Conservation (phyloP, 208 protist species). For the Porcisia hertigi region DNA sequence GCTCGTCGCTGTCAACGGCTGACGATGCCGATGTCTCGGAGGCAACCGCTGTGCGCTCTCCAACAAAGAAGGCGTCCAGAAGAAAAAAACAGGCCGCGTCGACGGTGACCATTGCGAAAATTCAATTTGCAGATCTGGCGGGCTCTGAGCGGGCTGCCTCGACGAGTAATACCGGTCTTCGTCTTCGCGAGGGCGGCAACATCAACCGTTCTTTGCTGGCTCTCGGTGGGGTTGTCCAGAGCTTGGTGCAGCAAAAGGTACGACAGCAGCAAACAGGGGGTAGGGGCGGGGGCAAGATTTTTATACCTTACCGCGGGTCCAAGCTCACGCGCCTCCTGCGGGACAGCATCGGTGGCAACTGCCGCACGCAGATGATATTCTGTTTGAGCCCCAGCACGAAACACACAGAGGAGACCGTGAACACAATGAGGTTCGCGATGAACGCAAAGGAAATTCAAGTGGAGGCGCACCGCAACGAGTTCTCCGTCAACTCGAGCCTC, state of each 20-base stretch:
- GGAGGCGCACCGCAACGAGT: conserved; percentile 67
- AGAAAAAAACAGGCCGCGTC: background rate
- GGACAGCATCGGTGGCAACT: conserved; percentile 81
- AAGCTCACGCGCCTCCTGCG: conserved; percentile 84
- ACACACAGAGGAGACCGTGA: conserved; percentile 75
- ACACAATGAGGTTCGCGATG: conserved; percentile 89
- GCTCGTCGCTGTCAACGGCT: background rate
- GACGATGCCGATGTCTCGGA: conserved; percentile 14
- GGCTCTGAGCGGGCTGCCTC: conserved; percentile 87
- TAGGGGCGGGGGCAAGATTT: conserved; percentile 28
- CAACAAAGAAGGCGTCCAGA: background rate
- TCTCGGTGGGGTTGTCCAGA: conserved; percentile 92
- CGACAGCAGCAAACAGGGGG: conserved; percentile 20
- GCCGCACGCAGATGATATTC: conserved; percentile 80
- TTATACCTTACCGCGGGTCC: conserved; percentile 83
- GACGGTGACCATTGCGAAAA: conserved; percentile 63
- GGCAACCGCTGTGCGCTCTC: background rate
- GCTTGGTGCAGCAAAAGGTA: conserved; percentile 55
- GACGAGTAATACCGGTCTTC: conserved; percentile 78
- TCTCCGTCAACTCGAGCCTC: conserved; percentile 51
- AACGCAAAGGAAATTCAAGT: conserved; percentile 81
- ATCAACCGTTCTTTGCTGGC: conserved; percentile 95
- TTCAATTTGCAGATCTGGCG: conserved; percentile 88
- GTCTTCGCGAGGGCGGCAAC: conserved; percentile 92
- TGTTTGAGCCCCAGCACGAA: conserved; percentile 67